phyloP scores from a whole-genome alignment of 306 rosid species.

The Erythrophleum fordii region DNA sequence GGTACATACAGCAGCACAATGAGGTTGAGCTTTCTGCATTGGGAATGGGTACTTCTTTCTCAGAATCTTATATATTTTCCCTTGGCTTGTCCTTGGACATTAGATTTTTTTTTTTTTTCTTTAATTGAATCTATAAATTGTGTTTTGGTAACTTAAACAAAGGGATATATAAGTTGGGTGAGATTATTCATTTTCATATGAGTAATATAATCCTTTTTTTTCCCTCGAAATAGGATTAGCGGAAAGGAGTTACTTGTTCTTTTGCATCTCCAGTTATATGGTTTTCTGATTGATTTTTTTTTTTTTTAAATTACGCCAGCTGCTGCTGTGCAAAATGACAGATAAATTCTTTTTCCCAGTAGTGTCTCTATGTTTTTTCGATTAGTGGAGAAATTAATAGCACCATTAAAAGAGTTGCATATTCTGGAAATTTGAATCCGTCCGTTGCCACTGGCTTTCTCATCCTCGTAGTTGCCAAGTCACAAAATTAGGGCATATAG shows the following conservation, averaged over 20 bases:
- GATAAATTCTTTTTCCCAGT: background rate
- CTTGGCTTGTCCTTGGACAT: background rate
- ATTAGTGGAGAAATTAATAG: background rate
- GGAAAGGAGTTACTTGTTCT: background rate
- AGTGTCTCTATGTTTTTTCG: background rate
- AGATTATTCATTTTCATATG: background rate
- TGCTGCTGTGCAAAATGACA: background rate
- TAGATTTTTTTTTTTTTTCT: background rate
- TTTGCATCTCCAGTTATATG: background rate
- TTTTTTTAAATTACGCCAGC: background rate
- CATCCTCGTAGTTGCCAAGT: background rate
- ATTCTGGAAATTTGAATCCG: background rate
- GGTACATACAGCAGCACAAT: conserved; percentile 92
- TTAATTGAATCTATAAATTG: background rate
- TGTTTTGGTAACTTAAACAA: background rate
- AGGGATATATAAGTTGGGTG: background rate
- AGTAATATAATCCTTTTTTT: background rate
- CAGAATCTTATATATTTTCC: background rate
- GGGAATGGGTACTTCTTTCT: conserved; percentile 79
- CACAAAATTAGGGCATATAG: background rate
- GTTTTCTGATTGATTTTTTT: background rate
- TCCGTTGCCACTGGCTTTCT: background rate
- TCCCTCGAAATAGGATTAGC: background rate
- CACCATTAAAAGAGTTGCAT: background rate
- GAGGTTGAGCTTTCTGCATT: conserved; percentile 98